phyloP scores from a whole-genome alignment of 306 rosid species.

The Amphicarpaea edgeworthii region DNA sequence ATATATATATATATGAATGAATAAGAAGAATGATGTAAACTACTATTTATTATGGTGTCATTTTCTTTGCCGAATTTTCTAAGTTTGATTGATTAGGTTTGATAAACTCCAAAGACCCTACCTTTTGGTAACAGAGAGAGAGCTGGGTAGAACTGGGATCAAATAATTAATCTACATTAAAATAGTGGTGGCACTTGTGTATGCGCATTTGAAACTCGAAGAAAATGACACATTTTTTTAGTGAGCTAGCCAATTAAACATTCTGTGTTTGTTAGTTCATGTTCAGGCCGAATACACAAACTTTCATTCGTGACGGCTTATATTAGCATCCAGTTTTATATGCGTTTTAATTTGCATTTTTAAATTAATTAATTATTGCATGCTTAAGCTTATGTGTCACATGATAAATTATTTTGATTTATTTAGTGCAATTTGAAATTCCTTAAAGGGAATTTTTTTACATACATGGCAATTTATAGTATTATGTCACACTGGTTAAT shows the following conservation, averaged over 20 bases:
- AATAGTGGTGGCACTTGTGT: conserved; percentile 19
- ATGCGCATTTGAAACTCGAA: not conserved
- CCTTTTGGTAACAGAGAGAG: conserved; percentile 47
- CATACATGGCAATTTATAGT: no score
- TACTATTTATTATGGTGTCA: conserved; percentile 35
- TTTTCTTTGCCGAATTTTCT: conserved; percentile 37
- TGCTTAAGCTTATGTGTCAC: not conserved
- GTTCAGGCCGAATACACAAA: not conserved
- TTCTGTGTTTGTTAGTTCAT: not conserved
- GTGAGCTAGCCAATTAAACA: conserved; percentile 3
- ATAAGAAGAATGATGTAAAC: conserved; percentile 24
- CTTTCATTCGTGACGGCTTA: not conserved
- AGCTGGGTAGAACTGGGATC: conserved; percentile 1
- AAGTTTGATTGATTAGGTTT: conserved; percentile 47
- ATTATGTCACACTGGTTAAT: no score
- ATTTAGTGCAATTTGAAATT: not conserved
- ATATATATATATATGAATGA: not conserved
- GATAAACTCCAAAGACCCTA: conserved; percentile 36
- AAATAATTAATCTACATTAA: conserved; percentile 25
- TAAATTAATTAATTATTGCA: not conserved
- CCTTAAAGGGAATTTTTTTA: not conserved
- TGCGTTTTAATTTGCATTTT: not conserved
- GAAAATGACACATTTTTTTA: no score
- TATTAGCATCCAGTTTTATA: conserved; percentile 2
- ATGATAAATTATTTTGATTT: not conserved